These are phyloP conservation scores for Nyssa sinensis DNA, from an alignment of 148 eudicot species.

Conservation along the genomic window DNA sequence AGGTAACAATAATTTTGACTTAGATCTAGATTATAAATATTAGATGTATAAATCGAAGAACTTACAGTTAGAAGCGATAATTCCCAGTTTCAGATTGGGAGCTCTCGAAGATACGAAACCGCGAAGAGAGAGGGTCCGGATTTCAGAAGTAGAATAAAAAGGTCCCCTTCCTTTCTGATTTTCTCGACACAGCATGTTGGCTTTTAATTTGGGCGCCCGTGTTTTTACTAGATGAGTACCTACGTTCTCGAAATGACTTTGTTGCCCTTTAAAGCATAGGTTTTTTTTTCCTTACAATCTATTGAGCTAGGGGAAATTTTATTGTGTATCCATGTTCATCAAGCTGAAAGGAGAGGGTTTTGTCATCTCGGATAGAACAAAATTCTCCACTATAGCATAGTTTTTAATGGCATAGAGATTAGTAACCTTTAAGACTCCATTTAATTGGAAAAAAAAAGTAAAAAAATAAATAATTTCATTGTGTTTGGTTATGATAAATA, in stretches of 20 bases:
- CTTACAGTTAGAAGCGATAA: neutral
- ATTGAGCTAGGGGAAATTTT: no score
- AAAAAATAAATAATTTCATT: no score
- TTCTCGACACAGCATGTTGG: neutral
- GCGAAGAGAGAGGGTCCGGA: neutral
- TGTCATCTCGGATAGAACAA: no score
- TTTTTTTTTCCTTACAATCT: no score
- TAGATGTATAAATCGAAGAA: neutral
- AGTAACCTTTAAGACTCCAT: no score
- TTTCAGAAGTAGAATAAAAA: neutral
- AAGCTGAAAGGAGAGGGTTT: no score
- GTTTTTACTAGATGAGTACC: neutral
- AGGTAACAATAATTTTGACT: neutral
- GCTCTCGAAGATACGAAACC: conserved; percentile 4
- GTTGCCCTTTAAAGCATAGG: neutral
- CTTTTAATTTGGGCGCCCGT: neutral
- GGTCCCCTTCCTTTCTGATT: neutral
- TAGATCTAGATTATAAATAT: neutral
- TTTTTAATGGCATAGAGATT: no score
- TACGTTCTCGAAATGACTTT: neutral
- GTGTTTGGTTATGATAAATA: no score
- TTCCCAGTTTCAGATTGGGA: neutral
- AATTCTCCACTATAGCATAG: no score
- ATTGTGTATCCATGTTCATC: no score
- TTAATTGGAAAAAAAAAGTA: no score